Base-by-base conservation (phyloP, 2,329 filamentous ascomycete genomes). In the Alternaria burnsii region DNA sequence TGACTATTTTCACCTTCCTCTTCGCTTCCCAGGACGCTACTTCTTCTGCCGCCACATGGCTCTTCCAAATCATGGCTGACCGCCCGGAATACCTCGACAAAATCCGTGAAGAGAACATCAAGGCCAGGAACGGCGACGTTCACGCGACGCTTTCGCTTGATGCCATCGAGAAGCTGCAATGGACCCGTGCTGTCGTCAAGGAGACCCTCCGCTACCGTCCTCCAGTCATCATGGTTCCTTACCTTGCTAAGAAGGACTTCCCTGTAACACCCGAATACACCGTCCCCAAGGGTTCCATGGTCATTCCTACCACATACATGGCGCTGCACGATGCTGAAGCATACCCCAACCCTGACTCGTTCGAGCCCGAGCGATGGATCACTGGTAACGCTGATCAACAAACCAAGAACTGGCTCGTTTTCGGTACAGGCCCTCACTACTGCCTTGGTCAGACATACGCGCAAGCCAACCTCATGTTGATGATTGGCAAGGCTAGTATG, bases 21-120 rank as follows among this genome's bases (percentile, higher is more conserved):
- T 98, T 98, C 81, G 94, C 95, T 62, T 97, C 94, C 4, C 95
- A 98, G 82, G 95, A 99, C 79, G 95, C 95, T 68, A 97, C 95
- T 64, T 95, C 91, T 82, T 96, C 92, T 74, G 94, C 95, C 63
- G 89, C 87, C 73, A 97, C 94, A 54, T 98, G 95, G 93, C 82
- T 98, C 66, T 97, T 97, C 86, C 95, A 99, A 83, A 87, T 93
- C 73, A 89, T 93, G 83, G 94, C 95, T 47, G 93, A 98, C 82
- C 90, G 93, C 66, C 94, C 94, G n/a, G 94, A 98, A 61, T 85
- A 96, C 55, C 85, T 98, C 55, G 91, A 94, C 75, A 92, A 92
- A 71, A 87, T 99, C 57, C 92, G 94, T 46, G 93, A 96, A 75
- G 95, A 99, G 84, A 97, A 97, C 81, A 81, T 94, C 66, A 84